Conservation (phyloP, 768 basidiomycete species). For the Lactifluus subvellereus region DNA sequence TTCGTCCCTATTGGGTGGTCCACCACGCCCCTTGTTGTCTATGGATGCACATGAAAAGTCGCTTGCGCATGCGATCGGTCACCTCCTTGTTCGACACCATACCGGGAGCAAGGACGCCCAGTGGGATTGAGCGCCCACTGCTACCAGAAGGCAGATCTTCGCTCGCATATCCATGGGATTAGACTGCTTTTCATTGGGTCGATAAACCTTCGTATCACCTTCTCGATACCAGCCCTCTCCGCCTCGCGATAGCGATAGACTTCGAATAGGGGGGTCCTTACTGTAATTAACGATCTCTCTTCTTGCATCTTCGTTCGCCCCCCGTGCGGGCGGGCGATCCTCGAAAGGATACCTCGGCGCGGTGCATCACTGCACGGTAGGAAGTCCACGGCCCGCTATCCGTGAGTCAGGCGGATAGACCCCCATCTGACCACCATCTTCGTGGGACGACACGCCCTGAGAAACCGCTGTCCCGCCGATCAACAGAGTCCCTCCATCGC, state of each 20-base stretch:
- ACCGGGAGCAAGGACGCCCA: constrained; percentile 1
- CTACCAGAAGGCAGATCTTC: constrained; percentile 14
- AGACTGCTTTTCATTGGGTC: constrained; percentile 15
- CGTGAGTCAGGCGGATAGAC: constrained; percentile 8
- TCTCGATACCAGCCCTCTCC: constrained; percentile 7
- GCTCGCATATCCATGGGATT: constrained; percentile 10
- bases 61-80: constrained; percentile 5
- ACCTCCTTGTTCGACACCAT: constrained; percentile 12
- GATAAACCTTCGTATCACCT: constrained; percentile 13
- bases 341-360: background rate
- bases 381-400: constrained; percentile 8
- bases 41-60: constrained; percentile 1
- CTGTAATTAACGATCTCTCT: constrained; percentile 4
- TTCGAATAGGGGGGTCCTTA: background rate
- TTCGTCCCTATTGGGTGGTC: constrained; percentile 4
- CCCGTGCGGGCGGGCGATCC: background rate
- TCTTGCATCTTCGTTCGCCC: background rate
- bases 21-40: background rate
- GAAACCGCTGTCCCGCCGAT: constrained; percentile 13
- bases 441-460: constrained; percentile 8
- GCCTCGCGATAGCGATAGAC: constrained; percentile 9
- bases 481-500: constrained; percentile 5
- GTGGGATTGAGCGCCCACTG: background rate
- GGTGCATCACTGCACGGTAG: constrained; percentile 2
- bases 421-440: constrained; percentile 12